These are phyloP conservation scores for Apiotrichum brassicae DNA, from an alignment of 1,284 basidiomycete species.

Conservation along the genomic window DNA sequence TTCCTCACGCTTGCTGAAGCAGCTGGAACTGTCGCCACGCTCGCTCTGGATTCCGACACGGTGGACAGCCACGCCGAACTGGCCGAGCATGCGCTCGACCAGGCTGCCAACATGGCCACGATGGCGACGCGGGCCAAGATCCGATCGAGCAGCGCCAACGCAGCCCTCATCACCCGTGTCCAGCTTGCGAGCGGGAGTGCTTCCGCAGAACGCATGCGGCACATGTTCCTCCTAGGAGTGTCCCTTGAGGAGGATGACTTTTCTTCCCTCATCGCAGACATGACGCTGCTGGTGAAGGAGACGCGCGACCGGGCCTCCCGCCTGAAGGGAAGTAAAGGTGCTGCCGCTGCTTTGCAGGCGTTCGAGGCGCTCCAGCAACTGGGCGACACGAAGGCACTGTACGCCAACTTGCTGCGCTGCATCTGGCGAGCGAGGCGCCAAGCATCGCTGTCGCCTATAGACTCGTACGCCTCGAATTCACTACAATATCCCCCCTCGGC, in stretches of 20 bases:
- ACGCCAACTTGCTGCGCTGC: constrained; percentile 35
- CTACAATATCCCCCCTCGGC: background rate
- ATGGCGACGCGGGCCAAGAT: constrained; percentile 27
- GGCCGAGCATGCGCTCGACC: constrained; percentile 42
- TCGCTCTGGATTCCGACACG: constrained; percentile 26
- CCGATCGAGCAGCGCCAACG: constrained; percentile 25
- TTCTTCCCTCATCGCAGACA: constrained; percentile 34
- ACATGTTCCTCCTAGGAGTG: constrained; percentile 34
- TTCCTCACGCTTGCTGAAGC: constrained; percentile 35
- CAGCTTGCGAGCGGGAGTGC: constrained; percentile 38
- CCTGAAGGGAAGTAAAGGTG: constrained; percentile 33
- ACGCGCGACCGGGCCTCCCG: constrained; percentile 36
- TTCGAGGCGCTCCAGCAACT: constrained; percentile 37
- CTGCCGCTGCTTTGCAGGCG: constrained; percentile 31
- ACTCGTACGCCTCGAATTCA: background rate
- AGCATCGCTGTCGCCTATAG: background rate
- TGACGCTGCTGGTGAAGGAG: constrained; percentile 35
- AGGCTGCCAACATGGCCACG: constrained; percentile 44
- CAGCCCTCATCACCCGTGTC: constrained; percentile 40
- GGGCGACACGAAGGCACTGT: constrained; percentile 37
- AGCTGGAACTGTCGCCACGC: constrained; percentile 29
- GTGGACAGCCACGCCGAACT: constrained; percentile 36
- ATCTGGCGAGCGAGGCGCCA: constrained; percentile 33
- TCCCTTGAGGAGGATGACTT: constrained; percentile 42
- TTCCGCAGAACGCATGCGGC: constrained; percentile 33